Evolutionary conservation across 257 asterid genomes (phyloP), one percentile per base, ranked within the genome.

Genomic region (Ilex aquifolium): DNA sequence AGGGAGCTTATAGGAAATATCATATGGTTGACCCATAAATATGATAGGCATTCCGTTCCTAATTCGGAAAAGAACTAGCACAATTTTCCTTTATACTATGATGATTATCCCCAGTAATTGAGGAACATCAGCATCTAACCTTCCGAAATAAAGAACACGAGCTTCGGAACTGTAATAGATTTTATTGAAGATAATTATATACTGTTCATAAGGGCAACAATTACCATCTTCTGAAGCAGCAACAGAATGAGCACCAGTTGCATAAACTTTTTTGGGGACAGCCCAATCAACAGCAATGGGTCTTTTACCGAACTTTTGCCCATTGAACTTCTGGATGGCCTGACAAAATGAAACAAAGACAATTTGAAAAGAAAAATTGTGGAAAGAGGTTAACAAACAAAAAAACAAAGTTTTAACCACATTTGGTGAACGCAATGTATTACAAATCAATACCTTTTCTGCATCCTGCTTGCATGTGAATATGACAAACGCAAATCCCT

Each of bases 281-380:
- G 96, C 96, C 97, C 97, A 89, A 73, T 92, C 99, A 79, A 89
- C 91, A 66, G 99, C 99, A 69, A 92, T 78, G 46, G 88, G 82
- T 71, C 99, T 84, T 70, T 73, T 81, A 65, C 87, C 91, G 73
- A 89, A 65, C 5, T 14, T 65, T 69, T 87, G 83, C 57, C 99
- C 97, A 63, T 87, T 92, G 70, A 89, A 82, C 64, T 74, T 83
- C 85, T 79, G 62, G 63, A 92, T 87, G 63, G 86, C 96, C 99
- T 92, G 85, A 75, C 61, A 48, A 27, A 32, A 51, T 32, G 2
- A 51, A 13, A 55, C 60, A 60, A 65, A 56, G 27, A 63, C 46
- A 21, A 21, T 21, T 21, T 21, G 27, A 21, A 21, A 21, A 21
- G 27, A 21, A 60, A 44, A 67, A 60, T 32, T 39, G 42, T 32